Conservation (phyloP, 2,329 filamentous ascomycete species). For the Simplicillium aogashimaense region DNA sequence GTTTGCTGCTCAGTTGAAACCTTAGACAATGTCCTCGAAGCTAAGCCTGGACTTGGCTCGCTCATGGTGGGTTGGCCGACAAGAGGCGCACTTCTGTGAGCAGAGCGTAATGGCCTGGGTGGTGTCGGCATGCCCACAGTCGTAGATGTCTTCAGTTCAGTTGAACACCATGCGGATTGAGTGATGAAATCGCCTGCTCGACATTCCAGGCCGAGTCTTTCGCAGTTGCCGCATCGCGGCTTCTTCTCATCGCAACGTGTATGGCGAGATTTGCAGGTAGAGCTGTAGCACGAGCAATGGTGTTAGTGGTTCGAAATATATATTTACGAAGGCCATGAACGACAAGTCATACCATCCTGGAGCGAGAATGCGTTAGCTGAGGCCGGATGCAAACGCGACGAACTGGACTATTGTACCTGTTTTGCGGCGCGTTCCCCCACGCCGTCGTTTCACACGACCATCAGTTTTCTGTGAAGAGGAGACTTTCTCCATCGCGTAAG, state of each 20-base stretch:
- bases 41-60: no score
- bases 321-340: no score
- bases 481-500: no score
- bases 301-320: no score
- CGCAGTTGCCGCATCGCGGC: slow-evolving; percentile 5
- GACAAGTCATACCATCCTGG: no score
- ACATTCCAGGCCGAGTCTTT: slow-evolving; percentile 2
- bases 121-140: neutral
- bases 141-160: neutral
- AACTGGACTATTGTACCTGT: no score
- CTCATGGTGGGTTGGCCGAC: no score
- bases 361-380: no score
- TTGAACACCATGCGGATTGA: neutral
- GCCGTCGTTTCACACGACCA: no score
- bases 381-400: no score
- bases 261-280: slow-evolving; percentile 2
- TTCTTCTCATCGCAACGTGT: slow-evolving; percentile 4
- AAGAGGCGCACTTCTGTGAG: neutral
- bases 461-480: no score
- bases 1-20: neutral
- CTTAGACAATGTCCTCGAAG: neutral
- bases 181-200: slow-evolving; percentile 1
- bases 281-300: neutral
- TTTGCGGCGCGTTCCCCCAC: no score
- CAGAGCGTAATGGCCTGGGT: neutral